A percentile compares a stretch with the other conserved stretches of the same genome.
Evolutionary conservation across 176 grass and related monocot genomes (phyloP).

Genomic region (Echinochloa phyllopogon): DNA sequence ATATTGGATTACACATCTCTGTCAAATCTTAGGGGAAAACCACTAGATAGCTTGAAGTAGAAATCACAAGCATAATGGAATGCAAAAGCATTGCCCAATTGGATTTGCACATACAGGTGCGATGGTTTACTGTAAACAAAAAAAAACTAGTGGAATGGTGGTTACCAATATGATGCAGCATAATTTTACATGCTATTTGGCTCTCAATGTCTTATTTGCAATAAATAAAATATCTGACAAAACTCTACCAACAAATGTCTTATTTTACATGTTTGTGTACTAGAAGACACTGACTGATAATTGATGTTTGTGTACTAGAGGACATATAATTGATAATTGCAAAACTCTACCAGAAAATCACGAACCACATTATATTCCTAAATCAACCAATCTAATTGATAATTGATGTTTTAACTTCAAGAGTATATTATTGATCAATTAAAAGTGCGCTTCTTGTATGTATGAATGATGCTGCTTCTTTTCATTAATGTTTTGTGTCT

Average conservation of each 20-base stretch:
- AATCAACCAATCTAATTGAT: not conserved
- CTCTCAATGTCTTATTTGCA: not conserved
- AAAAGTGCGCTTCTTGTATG: not conserved
- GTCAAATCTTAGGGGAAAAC: constrained; percentile 36
- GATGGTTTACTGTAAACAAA: not conserved
- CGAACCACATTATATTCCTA: not conserved
- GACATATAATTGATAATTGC: too few species aligned
- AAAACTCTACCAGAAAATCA: not conserved
- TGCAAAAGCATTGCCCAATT: not conserved
- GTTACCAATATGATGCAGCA: not conserved
- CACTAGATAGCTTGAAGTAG: constrained; percentile 10
- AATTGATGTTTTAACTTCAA: not conserved
- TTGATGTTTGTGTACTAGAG: not conserved
- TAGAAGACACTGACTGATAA: not conserved
- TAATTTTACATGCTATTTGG: not conserved
- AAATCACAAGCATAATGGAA: constrained; percentile 26
- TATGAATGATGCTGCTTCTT: not conserved
- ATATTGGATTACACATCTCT: constrained; percentile 45
- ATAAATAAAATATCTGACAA: not conserved
- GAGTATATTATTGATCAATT: not conserved
- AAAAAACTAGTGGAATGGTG: not conserved
- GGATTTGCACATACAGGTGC: not conserved
- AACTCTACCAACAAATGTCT: not conserved
- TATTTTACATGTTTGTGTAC: not conserved
- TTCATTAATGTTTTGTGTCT: too few species aligned